Evolutionary conservation across 2,329 filamentous ascomycete species (phyloP).

Genomic region (Aspergillus niger): DNA sequence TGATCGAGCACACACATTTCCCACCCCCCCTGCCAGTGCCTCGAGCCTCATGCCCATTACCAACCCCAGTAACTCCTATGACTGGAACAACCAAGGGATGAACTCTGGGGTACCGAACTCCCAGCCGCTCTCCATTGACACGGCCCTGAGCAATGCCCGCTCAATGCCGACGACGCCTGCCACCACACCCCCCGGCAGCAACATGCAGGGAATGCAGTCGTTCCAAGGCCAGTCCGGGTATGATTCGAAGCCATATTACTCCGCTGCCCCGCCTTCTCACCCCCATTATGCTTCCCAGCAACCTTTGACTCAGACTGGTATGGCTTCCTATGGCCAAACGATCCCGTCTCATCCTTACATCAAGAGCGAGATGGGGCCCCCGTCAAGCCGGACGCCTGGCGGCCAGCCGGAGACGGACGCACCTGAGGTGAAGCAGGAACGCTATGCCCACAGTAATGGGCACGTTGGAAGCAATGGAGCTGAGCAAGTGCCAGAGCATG

Average conservation of each 20-base stretch:
- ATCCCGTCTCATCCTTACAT: slow-evolving; percentile 64
- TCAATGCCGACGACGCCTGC: slow-evolving; percentile 91
- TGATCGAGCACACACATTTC: slow-evolving; percentile 88
- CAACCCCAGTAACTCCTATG: slow-evolving; percentile 71
- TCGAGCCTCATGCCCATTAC: slow-evolving; percentile 81
- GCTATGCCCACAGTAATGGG: slow-evolving; percentile 61
- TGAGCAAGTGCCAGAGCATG: slow-evolving; percentile 69
- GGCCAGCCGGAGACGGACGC: slow-evolving; percentile 63
- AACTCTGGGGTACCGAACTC: slow-evolving; percentile 60
- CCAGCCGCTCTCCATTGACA: slow-evolving; percentile 80
- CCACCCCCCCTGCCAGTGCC: slow-evolving; percentile 90
- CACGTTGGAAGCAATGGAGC: slow-evolving; percentile 58
- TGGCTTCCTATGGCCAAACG: slow-evolving; percentile 65
- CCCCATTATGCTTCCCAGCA: slow-evolving; percentile 68
- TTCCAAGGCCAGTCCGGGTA: slow-evolving; percentile 75
- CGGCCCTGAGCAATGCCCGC: slow-evolving; percentile 72
- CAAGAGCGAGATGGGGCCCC: slow-evolving; percentile 87
- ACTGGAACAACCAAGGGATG: slow-evolving; percentile 72
- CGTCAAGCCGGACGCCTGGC: slow-evolving; percentile 62
- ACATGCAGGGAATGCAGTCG: slow-evolving; percentile 74
- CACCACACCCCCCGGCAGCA: slow-evolving; percentile 79
- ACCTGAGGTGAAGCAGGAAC: slow-evolving; percentile 68
- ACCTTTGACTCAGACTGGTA: slow-evolving; percentile 61
- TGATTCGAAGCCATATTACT: slow-evolving; percentile 80
- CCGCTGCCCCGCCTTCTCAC: slow-evolving; percentile 65